These are phyloP conservation scores for Hericium rajendrae DNA, from an alignment of 768 basidiomycete species.

Conservation along the genomic window DNA sequence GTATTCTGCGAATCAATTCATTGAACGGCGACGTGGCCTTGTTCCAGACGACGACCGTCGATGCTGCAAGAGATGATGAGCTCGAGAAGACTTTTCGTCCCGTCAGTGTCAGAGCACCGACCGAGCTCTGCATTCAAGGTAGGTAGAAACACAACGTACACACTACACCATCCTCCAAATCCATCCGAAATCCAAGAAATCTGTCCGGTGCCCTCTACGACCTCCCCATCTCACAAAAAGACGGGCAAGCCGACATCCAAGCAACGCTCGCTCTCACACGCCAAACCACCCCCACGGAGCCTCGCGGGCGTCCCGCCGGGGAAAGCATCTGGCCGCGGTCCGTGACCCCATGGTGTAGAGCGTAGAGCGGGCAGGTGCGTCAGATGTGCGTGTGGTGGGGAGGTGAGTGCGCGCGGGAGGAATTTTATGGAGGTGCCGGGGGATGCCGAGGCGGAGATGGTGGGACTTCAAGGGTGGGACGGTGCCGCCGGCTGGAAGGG, in stretches of 20 bases:
- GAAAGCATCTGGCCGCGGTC: conserved; percentile 19
- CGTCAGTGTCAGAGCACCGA: no score
- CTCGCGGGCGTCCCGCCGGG: conserved; percentile 20
- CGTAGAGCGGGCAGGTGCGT: conserved; percentile 20
- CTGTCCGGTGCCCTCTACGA: conserved; percentile 22
- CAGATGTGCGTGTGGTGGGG: conserved; percentile 39
- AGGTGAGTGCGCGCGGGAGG: neutral
- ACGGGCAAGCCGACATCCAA: conserved; percentile 19
- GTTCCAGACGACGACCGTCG: no score
- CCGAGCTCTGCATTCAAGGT: no score
- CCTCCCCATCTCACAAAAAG: conserved; percentile 14
- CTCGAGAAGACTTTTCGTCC: no score
- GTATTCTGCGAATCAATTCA: no score
- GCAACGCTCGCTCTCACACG: conserved; percentile 18
- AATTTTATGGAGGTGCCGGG: neutral
- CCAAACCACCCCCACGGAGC: conserved; percentile 24
- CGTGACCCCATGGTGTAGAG: conserved; percentile 13
- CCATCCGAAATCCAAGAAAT: neutral
- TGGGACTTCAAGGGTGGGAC: no score
- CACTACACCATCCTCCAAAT: no score
- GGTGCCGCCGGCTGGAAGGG: no score
- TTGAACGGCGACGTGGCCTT: no score
- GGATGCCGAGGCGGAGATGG: neutral
- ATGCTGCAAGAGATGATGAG: no score
- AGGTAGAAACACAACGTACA: no score